These are phyloP conservation scores for Corylus americana DNA, from an alignment of 306 rosid genomes.

Conservation along the genomic window DNA sequence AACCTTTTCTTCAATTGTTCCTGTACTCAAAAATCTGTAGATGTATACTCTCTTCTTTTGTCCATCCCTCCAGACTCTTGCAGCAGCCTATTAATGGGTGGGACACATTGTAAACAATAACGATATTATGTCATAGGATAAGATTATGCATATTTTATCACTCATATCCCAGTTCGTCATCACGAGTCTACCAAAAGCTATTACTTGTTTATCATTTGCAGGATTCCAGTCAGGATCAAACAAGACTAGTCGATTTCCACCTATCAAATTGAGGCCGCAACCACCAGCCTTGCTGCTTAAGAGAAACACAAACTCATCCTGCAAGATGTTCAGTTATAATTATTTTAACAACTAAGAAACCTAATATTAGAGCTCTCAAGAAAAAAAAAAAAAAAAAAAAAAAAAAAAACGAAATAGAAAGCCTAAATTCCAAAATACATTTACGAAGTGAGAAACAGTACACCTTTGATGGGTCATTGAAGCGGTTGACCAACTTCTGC, in stretches of 20 bases:
- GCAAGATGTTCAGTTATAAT: conserved; percentile 29
- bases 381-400: neutral
- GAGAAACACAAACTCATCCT: conserved; percentile 94
- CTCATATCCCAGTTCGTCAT: conserved; percentile 18
- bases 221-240: conserved; percentile 99
- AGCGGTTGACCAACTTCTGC: conserved; percentile 86
- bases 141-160: conserved; percentile 11
- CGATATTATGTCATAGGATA: neutral
- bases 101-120: conserved; percentile 29
- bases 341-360: conserved; percentile 10
- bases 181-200: conserved; percentile 13
- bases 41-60: conserved; percentile 96
- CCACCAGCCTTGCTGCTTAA: conserved; percentile 99
- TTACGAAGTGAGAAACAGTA: conserved; percentile 14
- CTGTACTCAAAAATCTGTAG: conserved; percentile 86
- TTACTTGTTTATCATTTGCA: conserved; percentile 96
- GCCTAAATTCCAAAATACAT: conserved; percentile 1
- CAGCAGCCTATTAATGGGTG: conserved; percentile 74
- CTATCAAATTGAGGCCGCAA: conserved; percentile 96
- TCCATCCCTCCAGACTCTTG: conserved; percentile 99
- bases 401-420: conserved; percentile 13
- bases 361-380: conserved; percentile 1
- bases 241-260: conserved; percentile 92
- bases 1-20: conserved; percentile 98
- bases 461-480: conserved; percentile 81